These are phyloP conservation scores for Akanthomyces muscarius DNA, from an alignment of 2,329 filamentous ascomycete genomes.

Conservation along the genomic window DNA sequence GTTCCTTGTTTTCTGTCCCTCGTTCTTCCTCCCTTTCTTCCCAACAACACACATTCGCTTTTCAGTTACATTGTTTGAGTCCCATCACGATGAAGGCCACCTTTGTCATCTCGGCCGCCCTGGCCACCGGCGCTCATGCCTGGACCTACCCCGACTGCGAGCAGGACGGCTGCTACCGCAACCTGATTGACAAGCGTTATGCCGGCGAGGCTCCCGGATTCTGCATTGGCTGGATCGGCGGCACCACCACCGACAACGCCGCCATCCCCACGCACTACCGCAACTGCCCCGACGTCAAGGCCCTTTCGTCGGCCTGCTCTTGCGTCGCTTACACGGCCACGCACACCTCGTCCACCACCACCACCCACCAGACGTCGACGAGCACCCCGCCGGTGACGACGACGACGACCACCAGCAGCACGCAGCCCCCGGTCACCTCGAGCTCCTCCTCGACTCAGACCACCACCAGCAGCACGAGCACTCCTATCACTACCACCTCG, in stretches of 20 bases:
- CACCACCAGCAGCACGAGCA: constrained; percentile 15
- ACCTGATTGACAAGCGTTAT: constrained; percentile 32
- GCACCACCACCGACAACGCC: constrained; percentile 25
- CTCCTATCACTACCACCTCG: constrained; percentile 7
- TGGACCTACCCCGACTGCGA: constrained; percentile 29
- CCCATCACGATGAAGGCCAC: constrained; percentile 30
- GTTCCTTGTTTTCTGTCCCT: not conserved
- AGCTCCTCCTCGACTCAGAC: constrained; percentile 8
- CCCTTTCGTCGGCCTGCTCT: constrained; percentile 34
- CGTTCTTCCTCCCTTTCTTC: not conserved
- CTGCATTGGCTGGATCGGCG: constrained; percentile 32
- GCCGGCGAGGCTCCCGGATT: constrained; percentile 27
- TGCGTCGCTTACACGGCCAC: constrained; percentile 35
- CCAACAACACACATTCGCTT: constrained; percentile 10
- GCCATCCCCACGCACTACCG: constrained; percentile 30
- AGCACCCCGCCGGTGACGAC: constrained; percentile 16
- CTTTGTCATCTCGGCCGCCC: constrained; percentile 29
- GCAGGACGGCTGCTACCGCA: constrained; percentile 34
- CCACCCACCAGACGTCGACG: not conserved
- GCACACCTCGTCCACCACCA: constrained; percentile 20
- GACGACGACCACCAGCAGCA: constrained; percentile 18
- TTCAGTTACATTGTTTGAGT: not conserved
- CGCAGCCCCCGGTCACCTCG: constrained; percentile 2
- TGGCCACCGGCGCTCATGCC: constrained; percentile 29
- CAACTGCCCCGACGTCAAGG: constrained; percentile 28